phyloP scores from a whole-genome alignment of 2,329 filamentous ascomycete genomes.

The Pseudofabraea citricarpa region DNA sequence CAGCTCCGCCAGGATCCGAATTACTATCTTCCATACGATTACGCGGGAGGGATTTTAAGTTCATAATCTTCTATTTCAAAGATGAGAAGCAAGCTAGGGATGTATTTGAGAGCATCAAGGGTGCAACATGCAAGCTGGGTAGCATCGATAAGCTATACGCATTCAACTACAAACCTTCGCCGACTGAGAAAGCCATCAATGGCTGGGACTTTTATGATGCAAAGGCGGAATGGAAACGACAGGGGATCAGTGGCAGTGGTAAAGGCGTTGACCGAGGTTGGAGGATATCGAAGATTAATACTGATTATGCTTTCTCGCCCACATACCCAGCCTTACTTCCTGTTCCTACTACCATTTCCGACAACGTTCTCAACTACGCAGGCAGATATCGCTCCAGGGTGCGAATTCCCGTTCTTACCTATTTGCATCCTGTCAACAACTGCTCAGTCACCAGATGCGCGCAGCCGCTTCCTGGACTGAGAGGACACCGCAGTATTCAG shows the following conservation, averaged over 20 bases:
- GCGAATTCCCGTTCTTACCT: slow-evolving; percentile 84
- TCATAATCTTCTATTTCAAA: slow-evolving; percentile 83
- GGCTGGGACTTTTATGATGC: slow-evolving; percentile 86
- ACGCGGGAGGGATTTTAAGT: slow-evolving; percentile 89
- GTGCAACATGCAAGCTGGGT: slow-evolving; percentile 75
- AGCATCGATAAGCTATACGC: slow-evolving; percentile 87
- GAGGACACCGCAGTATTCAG: slow-evolving; percentile 85
- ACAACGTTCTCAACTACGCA: slow-evolving; percentile 93
- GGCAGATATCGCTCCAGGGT: slow-evolving; percentile 82
- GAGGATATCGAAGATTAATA: slow-evolving; percentile 87
- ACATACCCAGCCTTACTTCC: slow-evolving; percentile 85
- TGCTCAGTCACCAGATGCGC: slow-evolving; percentile 95
- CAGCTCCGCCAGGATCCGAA: slow-evolving; percentile 63
- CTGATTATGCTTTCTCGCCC: slow-evolving; percentile 83
- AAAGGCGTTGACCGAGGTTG: slow-evolving; percentile 63
- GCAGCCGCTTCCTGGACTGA: slow-evolving; percentile 82
- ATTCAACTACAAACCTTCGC: slow-evolving; percentile 75
- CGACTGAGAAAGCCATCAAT: slow-evolving; percentile 67
- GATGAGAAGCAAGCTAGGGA: slow-evolving; percentile 72
- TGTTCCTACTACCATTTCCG: slow-evolving; percentile 87
- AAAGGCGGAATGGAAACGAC: slow-evolving; percentile 76
- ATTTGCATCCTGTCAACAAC: slow-evolving; percentile 94
- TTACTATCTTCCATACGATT: slow-evolving; percentile 79
- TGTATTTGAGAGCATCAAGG: slow-evolving; percentile 80
- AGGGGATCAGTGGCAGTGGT: slow-evolving; percentile 78